Evolutionary conservation across 129 eudicot genomes (phyloP), one percentile per base, ranked within the genome.

Genomic region (Cynara cardunculus): DNA sequence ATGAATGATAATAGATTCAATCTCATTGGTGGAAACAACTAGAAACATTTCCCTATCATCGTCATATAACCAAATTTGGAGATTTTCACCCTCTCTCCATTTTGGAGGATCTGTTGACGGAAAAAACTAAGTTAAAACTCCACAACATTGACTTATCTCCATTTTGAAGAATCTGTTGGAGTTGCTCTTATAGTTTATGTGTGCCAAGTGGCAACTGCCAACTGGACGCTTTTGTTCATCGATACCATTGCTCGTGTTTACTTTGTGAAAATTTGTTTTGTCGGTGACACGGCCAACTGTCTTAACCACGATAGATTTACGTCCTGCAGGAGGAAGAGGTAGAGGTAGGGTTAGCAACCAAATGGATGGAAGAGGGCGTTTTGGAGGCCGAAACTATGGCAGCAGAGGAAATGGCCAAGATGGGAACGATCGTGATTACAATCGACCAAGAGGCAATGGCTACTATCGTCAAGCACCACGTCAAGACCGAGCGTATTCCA

Each of bases 381-480:
- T 81, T 35, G 86, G 91, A 72, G 89, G 82, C 67, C 87, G 89
- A 31, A 76, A 68, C 82, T 80, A 81, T 46, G 84, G 61, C 14
- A 68, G 89, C 73, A 80, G 89, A 69, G 84, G 79, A 39, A 85
- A 74, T 16, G 84, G 86, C 31, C 91, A 89, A 44, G 90, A 86
- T 39, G 91, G 88, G 13, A 66, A 75, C 11, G 91, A 86, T 49
- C 83, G 85, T 26, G 90, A 89, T 4, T 85, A 84, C 91, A 86
- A 59, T 84, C 85, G 93, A 87, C 77, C 89, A 5, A 90, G 92
- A 85, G 93, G 90, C 70, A 91, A 94, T 59, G 97, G 98, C 27
- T 88, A 83, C 89, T 65, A 94, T 66, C 85, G 95, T 69, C 96
- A 83, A 78, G 82, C 71, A 25, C 73, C 84, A 67, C 89, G 91